These are phyloP conservation scores for Amanita fuliginea DNA, from an alignment of 768 basidiomycete genomes.

Conservation along the genomic window DNA sequence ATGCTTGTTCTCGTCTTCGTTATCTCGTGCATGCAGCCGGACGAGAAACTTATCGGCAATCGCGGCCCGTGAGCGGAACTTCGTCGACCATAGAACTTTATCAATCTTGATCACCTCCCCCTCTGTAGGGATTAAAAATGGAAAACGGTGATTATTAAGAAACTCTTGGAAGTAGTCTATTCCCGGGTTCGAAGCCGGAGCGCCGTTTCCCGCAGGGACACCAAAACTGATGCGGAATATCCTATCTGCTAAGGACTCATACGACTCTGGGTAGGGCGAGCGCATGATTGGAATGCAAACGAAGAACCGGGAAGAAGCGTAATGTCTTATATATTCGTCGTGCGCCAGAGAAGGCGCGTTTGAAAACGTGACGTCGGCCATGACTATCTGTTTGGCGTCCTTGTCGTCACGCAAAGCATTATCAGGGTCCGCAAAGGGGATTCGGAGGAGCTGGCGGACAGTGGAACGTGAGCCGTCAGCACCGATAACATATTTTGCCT, in stretches of 20 bases:
- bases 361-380: constrained; percentile 36
- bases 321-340: constrained; percentile 13
- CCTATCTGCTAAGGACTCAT: constrained; percentile 6
- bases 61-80: neutral
- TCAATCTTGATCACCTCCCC: constrained; percentile 24
- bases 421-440: constrained; percentile 34
- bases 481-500: constrained; percentile 35
- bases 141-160: constrained; percentile 24
- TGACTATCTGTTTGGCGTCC: constrained; percentile 22
- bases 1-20: constrained; percentile 5
- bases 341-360: constrained; percentile 13
- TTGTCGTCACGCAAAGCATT: constrained; percentile 12
- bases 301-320: constrained; percentile 21
- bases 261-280: constrained; percentile 10
- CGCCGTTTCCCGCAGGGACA: constrained; percentile 24
- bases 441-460: constrained; percentile 29
- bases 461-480: constrained; percentile 39
- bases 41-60: constrained; percentile 25
- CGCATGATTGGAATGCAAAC: constrained; percentile 24
- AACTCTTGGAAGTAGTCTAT: constrained; percentile 32
- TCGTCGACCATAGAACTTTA: constrained; percentile 23
- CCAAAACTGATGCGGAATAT: constrained; percentile 31
- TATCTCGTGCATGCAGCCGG: constrained; percentile 9
- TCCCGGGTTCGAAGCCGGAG: constrained; percentile 24
- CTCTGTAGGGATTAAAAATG: constrained; percentile 11